phyloP scores from a whole-genome alignment of 257 asterid species.

The Solanum clarkiae region DNA sequence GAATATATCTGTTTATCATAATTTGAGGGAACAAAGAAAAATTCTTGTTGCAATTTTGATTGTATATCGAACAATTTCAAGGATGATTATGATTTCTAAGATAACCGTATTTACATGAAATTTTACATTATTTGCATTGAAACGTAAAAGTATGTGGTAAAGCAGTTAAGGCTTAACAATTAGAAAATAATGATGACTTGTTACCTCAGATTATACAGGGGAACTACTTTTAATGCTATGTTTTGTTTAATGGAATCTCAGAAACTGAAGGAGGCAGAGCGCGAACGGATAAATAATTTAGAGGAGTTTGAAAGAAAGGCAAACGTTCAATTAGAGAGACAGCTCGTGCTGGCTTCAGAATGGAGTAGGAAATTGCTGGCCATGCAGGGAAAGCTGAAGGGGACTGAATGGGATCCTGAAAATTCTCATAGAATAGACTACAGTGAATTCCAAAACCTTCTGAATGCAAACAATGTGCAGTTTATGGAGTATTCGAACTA shows the following conservation, averaged over 20 bases:
- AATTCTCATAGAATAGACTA: constrained; percentile 62
- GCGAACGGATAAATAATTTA: constrained; percentile 44
- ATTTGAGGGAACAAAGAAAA: neutral
- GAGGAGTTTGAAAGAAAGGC: constrained; percentile 91
- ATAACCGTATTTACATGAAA: neutral
- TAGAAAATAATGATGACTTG: neutral
- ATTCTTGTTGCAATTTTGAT: neutral
- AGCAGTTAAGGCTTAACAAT: neutral
- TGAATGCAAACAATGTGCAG: constrained; percentile 70
- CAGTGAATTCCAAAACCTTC: constrained; percentile 83
- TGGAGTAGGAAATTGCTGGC: constrained; percentile 90
- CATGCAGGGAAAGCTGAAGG: constrained; percentile 75
- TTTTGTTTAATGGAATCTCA: constrained; percentile 35
- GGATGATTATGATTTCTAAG: neutral
- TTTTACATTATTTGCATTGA: neutral
- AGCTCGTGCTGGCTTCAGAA: constrained; percentile 89
- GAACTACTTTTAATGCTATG: constrained; percentile 13
- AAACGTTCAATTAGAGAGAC: constrained; percentile 91
- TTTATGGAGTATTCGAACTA: constrained; percentile 95
- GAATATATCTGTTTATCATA: neutral
- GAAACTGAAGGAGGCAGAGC: constrained; percentile 85
- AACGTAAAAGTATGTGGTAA: neutral
- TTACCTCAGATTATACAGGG: neutral
- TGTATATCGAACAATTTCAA: neutral
- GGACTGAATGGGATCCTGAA: constrained; percentile 93